Percentiles rank a stretch among this genome's conserved stretches.
Conservation (phyloP, 768 basidiomycete genomes). For the Lentinus tigrinus region DNA sequence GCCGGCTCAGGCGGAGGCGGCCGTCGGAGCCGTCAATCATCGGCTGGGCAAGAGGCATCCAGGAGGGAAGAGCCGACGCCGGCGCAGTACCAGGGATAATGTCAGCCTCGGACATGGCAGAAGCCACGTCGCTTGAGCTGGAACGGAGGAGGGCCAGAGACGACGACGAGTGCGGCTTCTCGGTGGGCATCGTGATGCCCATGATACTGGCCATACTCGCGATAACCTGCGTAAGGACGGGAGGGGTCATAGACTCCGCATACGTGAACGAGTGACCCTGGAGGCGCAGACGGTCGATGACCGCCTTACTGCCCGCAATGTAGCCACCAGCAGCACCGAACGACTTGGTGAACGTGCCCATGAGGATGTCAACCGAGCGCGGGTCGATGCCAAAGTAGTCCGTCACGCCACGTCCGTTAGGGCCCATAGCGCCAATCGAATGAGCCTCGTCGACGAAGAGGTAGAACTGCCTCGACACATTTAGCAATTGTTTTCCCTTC, state of each 20-base stretch:
- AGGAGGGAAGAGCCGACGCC: slow-evolving; percentile 61
- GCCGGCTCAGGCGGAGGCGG: slow-evolving; percentile 71
- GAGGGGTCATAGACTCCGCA: slow-evolving; percentile 87
- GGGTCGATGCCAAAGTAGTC: slow-evolving; percentile 93
- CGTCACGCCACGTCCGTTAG: slow-evolving; percentile 89
- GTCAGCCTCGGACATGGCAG: slow-evolving; percentile 47
- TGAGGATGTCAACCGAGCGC: slow-evolving; percentile 81
- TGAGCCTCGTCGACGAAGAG: slow-evolving; percentile 97
- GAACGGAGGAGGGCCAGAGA: slow-evolving; percentile 34
- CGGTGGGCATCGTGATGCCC: slow-evolving; percentile 58
- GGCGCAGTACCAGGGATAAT: slow-evolving; percentile 72
- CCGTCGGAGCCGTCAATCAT: slow-evolving; percentile 87
- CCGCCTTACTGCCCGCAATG: slow-evolving; percentile 76
- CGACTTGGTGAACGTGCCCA: slow-evolving; percentile 98
- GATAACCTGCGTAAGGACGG: slow-evolving; percentile 87
- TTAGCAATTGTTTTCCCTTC: neutral
- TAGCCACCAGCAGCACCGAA: slow-evolving; percentile 96
- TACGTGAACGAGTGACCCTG: slow-evolving; percentile 81
- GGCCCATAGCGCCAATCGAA: slow-evolving; percentile 93
- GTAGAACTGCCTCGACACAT: slow-evolving; percentile 69
- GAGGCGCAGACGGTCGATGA: slow-evolving; percentile 81
- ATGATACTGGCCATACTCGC: slow-evolving; percentile 97
- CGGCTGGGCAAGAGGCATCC: slow-evolving; percentile 72
- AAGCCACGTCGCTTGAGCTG: slow-evolving; percentile 23
- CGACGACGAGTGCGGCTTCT: slow-evolving; percentile 30